Evolutionary conservation across 805 yeast genomes (phyloP).

Genomic region (Wickerhamomyces queroliae): DNA sequence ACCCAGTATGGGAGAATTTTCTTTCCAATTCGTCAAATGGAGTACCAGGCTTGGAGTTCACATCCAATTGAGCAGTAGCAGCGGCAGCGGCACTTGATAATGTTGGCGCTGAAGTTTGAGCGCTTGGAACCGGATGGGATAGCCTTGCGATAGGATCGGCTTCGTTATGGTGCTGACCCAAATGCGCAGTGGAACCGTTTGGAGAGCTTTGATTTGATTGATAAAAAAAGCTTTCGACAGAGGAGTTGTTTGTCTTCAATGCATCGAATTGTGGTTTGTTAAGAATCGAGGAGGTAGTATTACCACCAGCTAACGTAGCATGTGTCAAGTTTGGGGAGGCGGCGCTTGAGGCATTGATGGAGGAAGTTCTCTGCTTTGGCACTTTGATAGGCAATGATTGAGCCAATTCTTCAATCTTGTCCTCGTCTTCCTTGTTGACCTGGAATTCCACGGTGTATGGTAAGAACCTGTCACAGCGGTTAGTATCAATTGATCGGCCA

Average conservation of each 20-base stretch:
- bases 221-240: conserved; percentile 22
- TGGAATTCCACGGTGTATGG: conserved; percentile 69
- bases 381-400: conserved; percentile 17
- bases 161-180: not conserved
- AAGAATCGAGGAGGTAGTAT: not conserved
- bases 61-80: not conserved
- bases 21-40: not conserved
- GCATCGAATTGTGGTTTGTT: conserved; percentile 1
- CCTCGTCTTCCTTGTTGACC: conserved; percentile 21
- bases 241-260: conserved; percentile 11
- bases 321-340: conserved; percentile 3
- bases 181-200: not conserved
- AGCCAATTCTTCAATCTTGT: conserved; percentile 25
- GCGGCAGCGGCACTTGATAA: not conserved
- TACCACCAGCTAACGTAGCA: conserved; percentile 10
- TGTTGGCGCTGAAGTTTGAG: not conserved
- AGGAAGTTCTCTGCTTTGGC: conserved; percentile 7
- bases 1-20: not conserved
- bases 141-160: too few species aligned
- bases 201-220: conserved; percentile 8
- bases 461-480: conserved; percentile 38
- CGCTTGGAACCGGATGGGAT: conserved; percentile 1
- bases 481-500: not conserved
- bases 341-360: conserved; percentile 7
- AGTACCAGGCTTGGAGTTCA: not conserved